Base-by-base conservation (phyloP, 2,329 filamentous ascomycete genomes). In the Dactylonectria macrodidyma region DNA sequence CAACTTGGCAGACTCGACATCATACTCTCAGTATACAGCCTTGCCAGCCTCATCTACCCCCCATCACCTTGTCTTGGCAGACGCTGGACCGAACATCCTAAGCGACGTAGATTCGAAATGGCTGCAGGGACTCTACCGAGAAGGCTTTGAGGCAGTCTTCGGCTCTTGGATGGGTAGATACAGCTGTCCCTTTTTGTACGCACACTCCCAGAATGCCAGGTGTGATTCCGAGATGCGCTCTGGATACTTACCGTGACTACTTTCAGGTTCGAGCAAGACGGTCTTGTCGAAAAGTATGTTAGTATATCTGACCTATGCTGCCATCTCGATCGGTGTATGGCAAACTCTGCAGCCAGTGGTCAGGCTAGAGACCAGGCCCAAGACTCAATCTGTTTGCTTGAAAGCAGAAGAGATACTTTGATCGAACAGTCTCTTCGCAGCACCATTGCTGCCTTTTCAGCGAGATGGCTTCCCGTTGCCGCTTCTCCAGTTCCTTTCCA, bases 131-230 rank as follows among this genome's bases (percentile, higher is more conserved):
- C 76, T 83, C 10, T 83, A 81, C 65, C 70, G 75, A 34, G 72
- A 73, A 48, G 78, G 79, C 0, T 84, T 83, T 44, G 81, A 83
- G 55, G 75, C 77, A 3, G 76, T 83, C 0, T 83, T 84, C 70
- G 82, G 82, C 2, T 83, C 80, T 0, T 84, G 81, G 81, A 77
- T 84, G 73, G 81, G 82, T 0, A 78, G 78, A 65, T 80, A 83
- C 55, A 79, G 82, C 60, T 83, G 81, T 65, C 82, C 82, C 14
- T 83, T 84, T 55, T 66, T 81, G 81, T 84, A 73, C 19, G 81
- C 73, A 36, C 48, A 26, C 12, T 56, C 33, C 2, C 26, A 16
- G 34, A 46, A 12, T 22, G 41, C 38, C 16, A 6, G 5, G 19
- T 14, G 14, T 22, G 16, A 19, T 10, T n/a, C 9, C 22, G 7